Evolutionary conservation across 1,139 yeast genomes (phyloP).

Genomic region (Magnusiomyces clavatus): DNA sequence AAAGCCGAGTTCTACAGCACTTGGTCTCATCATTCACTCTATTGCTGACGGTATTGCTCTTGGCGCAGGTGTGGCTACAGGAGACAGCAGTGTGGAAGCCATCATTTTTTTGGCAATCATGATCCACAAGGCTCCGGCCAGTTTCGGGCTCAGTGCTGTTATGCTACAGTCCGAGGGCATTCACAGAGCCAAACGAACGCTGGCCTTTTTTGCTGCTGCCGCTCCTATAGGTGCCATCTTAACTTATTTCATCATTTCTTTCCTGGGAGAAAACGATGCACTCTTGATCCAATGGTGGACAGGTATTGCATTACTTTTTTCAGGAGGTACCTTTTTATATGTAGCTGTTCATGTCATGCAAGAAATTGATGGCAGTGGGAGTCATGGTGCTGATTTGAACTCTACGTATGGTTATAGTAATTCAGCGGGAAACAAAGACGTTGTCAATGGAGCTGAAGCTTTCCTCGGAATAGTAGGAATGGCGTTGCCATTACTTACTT

Average conservation of each 20-base stretch:
- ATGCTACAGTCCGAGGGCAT: constrained; percentile 35
- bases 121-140: constrained; percentile 68
- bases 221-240: constrained; percentile 48
- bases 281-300: constrained; percentile 36
- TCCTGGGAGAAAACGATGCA: constrained; percentile 27
- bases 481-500: constrained; percentile 29
- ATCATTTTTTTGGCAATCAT: constrained; percentile 53
- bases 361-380: constrained; percentile 13
- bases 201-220: constrained; percentile 42
- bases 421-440: constrained; percentile 3
- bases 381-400: constrained; percentile 10
- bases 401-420: constrained; percentile 1
- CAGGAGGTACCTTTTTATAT: constrained; percentile 68
- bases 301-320: constrained; percentile 48
- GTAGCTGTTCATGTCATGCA: constrained; percentile 60
- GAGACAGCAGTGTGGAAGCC: constrained; percentile 41
- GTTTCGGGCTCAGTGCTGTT: constrained; percentile 59
- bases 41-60: constrained; percentile 69
- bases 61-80: constrained; percentile 51
- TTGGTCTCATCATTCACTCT: constrained; percentile 62
- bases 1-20: constrained; percentile 33
- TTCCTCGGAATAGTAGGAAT: constrained; percentile 27
- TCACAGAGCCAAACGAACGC: constrained; percentile 36
- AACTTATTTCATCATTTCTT: constrained; percentile 37
- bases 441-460: constrained; percentile 15